A percentile compares a stretch with the other conserved stretches of the same genome.
Conservation (phyloP, 1,139 yeast species). For the Kodamaea ohmeri region DNA sequence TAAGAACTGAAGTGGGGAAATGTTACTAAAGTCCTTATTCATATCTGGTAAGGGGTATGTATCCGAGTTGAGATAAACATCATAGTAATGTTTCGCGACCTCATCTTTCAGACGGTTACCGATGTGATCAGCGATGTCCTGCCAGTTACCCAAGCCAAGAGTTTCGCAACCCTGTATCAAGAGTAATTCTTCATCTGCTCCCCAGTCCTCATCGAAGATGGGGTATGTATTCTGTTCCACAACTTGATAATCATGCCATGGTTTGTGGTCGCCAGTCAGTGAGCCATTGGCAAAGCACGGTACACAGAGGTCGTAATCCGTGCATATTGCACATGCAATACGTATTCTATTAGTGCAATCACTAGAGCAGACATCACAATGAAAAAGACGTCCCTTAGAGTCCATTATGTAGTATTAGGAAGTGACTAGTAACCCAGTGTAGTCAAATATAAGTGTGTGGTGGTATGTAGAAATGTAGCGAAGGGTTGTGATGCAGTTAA, state of each 20-base stretch:
- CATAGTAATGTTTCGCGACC: conserved; percentile 76
- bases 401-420: conserved; percentile 13
- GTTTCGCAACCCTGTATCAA: conserved; percentile 90
- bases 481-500: too few relatives aligned
- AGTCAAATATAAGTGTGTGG: not conserved
- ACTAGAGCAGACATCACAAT: conserved; percentile 92
- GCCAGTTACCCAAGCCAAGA: conserved; percentile 95
- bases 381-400: conserved; percentile 54
- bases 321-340: conserved; percentile 86
- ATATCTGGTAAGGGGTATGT: conserved; percentile 83
- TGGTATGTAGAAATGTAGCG: too few relatives aligned
- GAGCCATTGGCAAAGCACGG: conserved; percentile 91
- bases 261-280: conserved; percentile 80
- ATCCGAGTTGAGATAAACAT: conserved; percentile 63
- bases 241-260: conserved; percentile 89
- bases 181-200: conserved; percentile 93
- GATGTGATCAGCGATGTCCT: conserved; percentile 90
- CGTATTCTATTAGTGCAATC: conserved; percentile 93
- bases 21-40: conserved; percentile 59
- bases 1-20: conserved; percentile 69
- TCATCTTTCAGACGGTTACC: conserved; percentile 93
- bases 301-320: conserved; percentile 92
- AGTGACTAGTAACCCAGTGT: not conserved
- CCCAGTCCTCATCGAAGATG: conserved; percentile 88
- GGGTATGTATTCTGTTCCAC: conserved; percentile 96